A percentile compares a stretch with the other conserved stretches of the same genome.
These are phyloP conservation scores for Coemansia sp. DNA, from an alignment of 192 early-diverging fungal species.

Conservation along the genomic window DNA sequence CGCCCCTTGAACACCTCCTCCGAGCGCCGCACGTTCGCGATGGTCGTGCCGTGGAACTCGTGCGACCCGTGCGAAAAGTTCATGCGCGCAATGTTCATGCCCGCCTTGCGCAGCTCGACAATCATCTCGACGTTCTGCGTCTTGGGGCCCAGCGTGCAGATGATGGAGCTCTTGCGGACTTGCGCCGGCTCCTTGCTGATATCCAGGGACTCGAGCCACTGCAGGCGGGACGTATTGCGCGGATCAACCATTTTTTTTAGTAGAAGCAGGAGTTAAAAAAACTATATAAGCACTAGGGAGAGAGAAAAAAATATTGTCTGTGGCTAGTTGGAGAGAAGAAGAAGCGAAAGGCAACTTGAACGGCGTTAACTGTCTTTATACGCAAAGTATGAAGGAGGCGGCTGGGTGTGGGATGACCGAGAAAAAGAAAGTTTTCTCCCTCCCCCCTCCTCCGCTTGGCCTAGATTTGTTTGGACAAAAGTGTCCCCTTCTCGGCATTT, in stretches of 20 bases:
- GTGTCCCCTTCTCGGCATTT: background rate
- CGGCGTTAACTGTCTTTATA: constrained; percentile 2
- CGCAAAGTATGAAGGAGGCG: background rate
- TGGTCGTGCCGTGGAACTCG: constrained; percentile 69
- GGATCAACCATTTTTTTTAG: constrained; percentile 36
- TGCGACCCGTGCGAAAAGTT: constrained; percentile 73
- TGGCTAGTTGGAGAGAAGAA: background rate
- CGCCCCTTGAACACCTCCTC: constrained; percentile 45
- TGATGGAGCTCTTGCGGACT: constrained; percentile 76
- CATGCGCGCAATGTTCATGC: constrained; percentile 84
- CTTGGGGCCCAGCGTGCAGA: constrained; percentile 80
- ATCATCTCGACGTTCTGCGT: constrained; percentile 74
- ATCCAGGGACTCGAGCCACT: constrained; percentile 69
- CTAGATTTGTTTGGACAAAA: background rate
- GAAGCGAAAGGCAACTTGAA: background rate
- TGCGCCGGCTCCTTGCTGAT: constrained; percentile 58
- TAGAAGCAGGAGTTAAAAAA: background rate
- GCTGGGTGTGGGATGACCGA: background rate
- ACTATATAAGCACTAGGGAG: background rate
- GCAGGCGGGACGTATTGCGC: constrained; percentile 62
- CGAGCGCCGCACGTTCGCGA: constrained; percentile 66
- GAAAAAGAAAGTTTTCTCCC: background rate
- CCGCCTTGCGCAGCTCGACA: constrained; percentile 63
- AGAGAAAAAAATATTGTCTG: too few species aligned
- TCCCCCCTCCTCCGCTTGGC: background rate